Conservation (phyloP, 2,329 filamentous ascomycete genomes). For the Periconia sp. region DNA sequence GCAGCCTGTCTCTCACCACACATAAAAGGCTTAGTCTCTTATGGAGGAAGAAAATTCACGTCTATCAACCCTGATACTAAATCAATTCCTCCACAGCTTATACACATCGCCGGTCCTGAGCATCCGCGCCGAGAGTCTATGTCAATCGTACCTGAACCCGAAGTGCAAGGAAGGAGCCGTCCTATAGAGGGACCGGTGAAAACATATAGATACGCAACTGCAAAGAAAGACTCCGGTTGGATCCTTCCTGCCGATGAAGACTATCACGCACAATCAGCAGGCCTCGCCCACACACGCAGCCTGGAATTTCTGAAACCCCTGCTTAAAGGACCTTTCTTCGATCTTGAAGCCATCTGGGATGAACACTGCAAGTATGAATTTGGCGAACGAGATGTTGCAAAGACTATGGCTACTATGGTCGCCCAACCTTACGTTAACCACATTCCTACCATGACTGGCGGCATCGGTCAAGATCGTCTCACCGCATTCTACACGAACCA, state of each 20-base stretch:
- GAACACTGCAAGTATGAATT: slow-evolving; percentile 79
- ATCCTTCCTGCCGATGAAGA: slow-evolving; percentile 32
- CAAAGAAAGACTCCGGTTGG: slow-evolving; percentile 31
- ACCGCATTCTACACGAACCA: slow-evolving; percentile 74
- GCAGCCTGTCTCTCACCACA: slow-evolving; percentile 26
- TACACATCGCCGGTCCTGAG: slow-evolving; percentile 33
- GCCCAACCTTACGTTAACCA: slow-evolving; percentile 81
- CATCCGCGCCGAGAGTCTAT: slow-evolving; percentile 27
- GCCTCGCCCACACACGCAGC: slow-evolving; percentile 70
- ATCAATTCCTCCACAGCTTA: slow-evolving; percentile 32
- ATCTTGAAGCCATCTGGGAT: slow-evolving; percentile 79
- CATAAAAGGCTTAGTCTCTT: slow-evolving; percentile 41
- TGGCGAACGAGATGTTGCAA: slow-evolving; percentile 68
- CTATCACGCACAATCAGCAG: slow-evolving; percentile 59
- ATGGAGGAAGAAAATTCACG: slow-evolving; percentile 34
- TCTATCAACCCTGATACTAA: slow-evolving; percentile 24
- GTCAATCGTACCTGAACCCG: slow-evolving; percentile 22
- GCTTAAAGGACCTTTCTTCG: slow-evolving; percentile 70
- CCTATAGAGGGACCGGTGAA: slow-evolving; percentile 23
- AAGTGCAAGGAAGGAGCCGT: background rate
- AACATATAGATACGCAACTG: slow-evolving; percentile 31
- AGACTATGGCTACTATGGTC: slow-evolving; percentile 84
- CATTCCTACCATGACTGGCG: slow-evolving; percentile 72
- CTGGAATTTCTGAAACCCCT: slow-evolving; percentile 69
- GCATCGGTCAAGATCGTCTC: slow-evolving; percentile 68